phyloP scores from a whole-genome alignment of 768 basidiomycete species.

The Phlebiopsis flavidoalba region DNA sequence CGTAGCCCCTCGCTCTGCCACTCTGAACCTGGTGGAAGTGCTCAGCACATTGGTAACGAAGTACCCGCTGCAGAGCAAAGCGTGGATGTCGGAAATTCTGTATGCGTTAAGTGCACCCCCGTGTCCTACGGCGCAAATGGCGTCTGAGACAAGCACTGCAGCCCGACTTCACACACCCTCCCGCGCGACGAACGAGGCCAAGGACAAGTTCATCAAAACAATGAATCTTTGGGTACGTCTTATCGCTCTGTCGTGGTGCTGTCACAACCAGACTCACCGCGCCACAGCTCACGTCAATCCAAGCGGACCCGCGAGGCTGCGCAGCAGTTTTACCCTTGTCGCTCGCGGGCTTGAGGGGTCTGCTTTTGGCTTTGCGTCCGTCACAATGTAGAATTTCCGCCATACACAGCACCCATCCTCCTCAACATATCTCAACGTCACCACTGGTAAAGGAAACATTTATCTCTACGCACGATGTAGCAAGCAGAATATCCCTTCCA shows the following conservation, averaged over 20 bases:
- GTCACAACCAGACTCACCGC: neutral
- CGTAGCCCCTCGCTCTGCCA: conserved; percentile 76
- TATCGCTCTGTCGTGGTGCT: neutral
- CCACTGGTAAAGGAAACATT: too few species aligned
- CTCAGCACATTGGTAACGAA: conserved; percentile 62
- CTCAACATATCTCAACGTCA: too few species aligned
- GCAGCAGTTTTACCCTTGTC: conserved; percentile 81
- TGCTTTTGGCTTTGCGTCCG: conserved; percentile 74
- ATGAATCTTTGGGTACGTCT: conserved; percentile 58
- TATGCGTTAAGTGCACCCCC: conserved; percentile 42
- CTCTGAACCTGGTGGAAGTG: conserved; percentile 81
- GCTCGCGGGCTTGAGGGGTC: conserved; percentile 82
- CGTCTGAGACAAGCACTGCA: conserved; percentile 22
- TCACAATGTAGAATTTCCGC: conserved; percentile 17
- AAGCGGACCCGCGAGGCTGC: conserved; percentile 78
- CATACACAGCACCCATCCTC: neutral
- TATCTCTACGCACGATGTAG: too few species aligned
- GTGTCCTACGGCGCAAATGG: neutral
- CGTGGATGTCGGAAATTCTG: conserved; percentile 73
- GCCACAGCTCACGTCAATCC: conserved; percentile 58
- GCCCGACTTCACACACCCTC: conserved; percentile 72
- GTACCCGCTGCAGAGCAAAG: conserved; percentile 45
- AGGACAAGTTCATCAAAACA: conserved; percentile 72
- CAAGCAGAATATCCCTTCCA: too few species aligned
- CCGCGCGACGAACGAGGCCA: conserved; percentile 69